Evolutionary conservation across 257 asterid species (phyloP).

Genomic region (Primulina eburnea): DNA sequence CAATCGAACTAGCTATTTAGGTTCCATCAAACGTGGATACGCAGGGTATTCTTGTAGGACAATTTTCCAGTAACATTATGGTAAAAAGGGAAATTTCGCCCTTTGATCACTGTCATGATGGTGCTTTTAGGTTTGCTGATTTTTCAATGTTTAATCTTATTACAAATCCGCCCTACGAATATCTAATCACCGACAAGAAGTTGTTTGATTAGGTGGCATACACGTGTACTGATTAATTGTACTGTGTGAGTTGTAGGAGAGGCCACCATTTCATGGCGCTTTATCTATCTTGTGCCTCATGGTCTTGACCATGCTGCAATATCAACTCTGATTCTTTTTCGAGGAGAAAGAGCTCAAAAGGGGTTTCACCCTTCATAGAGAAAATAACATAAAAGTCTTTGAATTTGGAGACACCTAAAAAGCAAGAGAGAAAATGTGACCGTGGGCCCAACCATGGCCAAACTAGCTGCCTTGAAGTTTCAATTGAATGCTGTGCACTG

Average conservation of each 20-base stretch:
- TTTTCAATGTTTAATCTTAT: too few species aligned
- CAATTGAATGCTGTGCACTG: constrained; percentile 21
- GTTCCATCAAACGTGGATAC: too few species aligned
- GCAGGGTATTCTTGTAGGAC: background rate
- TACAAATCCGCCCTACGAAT: too few species aligned
- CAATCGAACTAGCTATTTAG: too few species aligned
- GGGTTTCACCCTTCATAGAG: constrained; percentile 7
- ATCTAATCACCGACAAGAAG: too few species aligned
- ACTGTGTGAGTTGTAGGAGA: constrained; percentile 31
- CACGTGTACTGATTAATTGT: background rate
- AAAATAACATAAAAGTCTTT: constrained; percentile 7
- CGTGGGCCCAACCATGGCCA: background rate
- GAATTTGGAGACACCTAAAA: constrained; percentile 17
- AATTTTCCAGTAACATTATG: too few species aligned
- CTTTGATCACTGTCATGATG: too few species aligned
- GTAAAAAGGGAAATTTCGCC: too few species aligned
- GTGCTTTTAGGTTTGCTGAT: too few species aligned
- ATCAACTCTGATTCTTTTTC: constrained; percentile 19
- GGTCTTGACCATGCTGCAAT: constrained; percentile 26
- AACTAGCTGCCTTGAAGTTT: constrained; percentile 13
- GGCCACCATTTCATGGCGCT: constrained; percentile 29
- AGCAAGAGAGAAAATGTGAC: background rate
- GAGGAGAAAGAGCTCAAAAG: background rate
- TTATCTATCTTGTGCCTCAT: constrained; percentile 31
- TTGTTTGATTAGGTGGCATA: background rate